phyloP scores from a whole-genome alignment of 768 basidiomycete species.

The Rhizopogon sp. region DNA sequence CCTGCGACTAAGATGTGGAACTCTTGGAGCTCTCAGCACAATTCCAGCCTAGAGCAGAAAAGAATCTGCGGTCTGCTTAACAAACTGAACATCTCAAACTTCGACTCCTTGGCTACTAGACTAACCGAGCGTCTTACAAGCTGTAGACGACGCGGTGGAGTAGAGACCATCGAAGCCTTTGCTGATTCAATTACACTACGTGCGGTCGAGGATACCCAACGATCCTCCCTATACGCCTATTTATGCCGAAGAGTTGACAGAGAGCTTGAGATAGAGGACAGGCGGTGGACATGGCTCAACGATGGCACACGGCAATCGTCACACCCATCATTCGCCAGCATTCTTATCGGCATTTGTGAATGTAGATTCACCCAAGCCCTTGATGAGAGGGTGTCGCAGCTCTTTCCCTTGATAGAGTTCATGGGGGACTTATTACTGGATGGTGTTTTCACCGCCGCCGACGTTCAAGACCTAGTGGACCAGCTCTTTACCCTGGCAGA shows the following conservation, averaged over 20 bases:
- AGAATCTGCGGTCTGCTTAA: slow-evolving; percentile 54
- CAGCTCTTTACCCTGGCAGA: slow-evolving; percentile 9
- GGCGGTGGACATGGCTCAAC: slow-evolving; percentile 18
- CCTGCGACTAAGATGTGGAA: slow-evolving; percentile 10
- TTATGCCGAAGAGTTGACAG: slow-evolving; percentile 46
- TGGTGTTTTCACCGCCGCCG: slow-evolving; percentile 12
- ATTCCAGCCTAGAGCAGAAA: slow-evolving; percentile 38
- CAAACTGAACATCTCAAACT: slow-evolving; percentile 50
- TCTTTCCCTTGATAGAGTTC: slow-evolving; percentile 9
- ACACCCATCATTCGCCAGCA: slow-evolving; percentile 10
- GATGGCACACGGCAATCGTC: slow-evolving; percentile 6
- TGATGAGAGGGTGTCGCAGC: slow-evolving; percentile 6
- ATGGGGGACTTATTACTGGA: slow-evolving; percentile 18
- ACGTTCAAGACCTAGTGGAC: slow-evolving; percentile 16
- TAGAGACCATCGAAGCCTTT: slow-evolving; percentile 42
- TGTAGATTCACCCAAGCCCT: slow-evolving; percentile 2
- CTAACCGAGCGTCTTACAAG: slow-evolving; percentile 47
- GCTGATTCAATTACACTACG: slow-evolving; percentile 50
- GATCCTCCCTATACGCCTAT: slow-evolving; percentile 47
- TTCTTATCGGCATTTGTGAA: slow-evolving; percentile 11
- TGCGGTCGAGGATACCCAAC: slow-evolving; percentile 47
- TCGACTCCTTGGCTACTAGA: slow-evolving; percentile 44
- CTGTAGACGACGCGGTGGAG: slow-evolving; percentile 41
- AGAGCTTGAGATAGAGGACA: slow-evolving; percentile 29
- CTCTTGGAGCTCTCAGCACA: slow-evolving; percentile 18